Percentiles rank a stretch among this genome's conserved stretches.
phyloP scores from a whole-genome alignment of 257 asterid species.

The Paraleonurus japonicus region DNA sequence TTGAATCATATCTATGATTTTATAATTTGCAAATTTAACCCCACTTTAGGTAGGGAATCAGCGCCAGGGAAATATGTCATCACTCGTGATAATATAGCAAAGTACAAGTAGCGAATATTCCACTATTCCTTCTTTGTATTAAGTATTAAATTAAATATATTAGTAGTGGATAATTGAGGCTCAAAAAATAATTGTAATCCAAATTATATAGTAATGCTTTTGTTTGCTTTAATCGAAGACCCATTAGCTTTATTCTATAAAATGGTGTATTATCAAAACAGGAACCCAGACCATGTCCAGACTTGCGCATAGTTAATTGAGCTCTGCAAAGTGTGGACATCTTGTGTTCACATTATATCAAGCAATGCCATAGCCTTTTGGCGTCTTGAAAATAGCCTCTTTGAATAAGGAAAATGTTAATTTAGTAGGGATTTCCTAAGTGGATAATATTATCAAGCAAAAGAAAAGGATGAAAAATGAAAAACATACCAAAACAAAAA shows the following conservation, averaged over 20 bases:
- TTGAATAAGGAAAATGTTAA: neutral
- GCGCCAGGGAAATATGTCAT: constrained; percentile 28
- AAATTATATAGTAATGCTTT: neutral
- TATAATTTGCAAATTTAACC: constrained; percentile 15
- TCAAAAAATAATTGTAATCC: neutral
- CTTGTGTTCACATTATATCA: constrained; percentile 20
- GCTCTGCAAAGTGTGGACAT: neutral
- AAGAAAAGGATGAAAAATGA: neutral
- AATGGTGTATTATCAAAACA: neutral
- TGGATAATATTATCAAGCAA: neutral
- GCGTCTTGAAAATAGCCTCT: neutral
- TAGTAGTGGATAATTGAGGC: neutral
- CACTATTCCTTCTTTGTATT: neutral
- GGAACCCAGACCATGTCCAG: neutral
- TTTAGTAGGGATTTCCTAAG: neutral
- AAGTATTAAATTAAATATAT: no score
- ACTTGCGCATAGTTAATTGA: neutral
- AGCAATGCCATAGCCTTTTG: constrained; percentile 8
- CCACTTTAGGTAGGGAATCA: constrained; percentile 32
- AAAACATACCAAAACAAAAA: no score
- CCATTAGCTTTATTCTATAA: constrained; percentile 5
- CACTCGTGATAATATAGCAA: constrained; percentile 16
- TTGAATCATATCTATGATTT: constrained; percentile 26
- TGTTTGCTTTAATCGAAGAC: constrained; percentile 2
- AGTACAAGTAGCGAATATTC: constrained; percentile 34